Conservation (phyloP, 495 filamentous ascomycete genomes). For the Penicillium argentinense region DNA sequence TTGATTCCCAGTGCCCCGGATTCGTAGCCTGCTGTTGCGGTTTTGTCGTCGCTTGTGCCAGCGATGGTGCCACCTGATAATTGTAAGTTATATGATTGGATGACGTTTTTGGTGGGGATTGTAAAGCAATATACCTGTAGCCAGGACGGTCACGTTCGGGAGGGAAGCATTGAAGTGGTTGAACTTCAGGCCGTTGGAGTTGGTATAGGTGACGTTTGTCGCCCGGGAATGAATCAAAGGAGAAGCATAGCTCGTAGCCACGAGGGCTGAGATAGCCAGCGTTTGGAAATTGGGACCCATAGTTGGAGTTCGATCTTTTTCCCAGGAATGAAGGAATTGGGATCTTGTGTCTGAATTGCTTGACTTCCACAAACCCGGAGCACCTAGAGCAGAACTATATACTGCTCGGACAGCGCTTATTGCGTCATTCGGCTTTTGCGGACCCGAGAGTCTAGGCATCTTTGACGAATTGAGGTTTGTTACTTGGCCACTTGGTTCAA, state of each 20-base stretch:
- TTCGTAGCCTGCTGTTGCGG: conserved; percentile 48
- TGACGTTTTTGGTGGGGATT: no score
- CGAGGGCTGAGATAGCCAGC: conserved; percentile 23
- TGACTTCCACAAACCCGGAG: neutral
- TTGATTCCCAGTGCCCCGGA: conserved; percentile 43
- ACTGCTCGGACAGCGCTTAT: no score
- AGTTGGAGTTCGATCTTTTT: conserved; percentile 1
- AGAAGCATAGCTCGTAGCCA: conserved; percentile 25
- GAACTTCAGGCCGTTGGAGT: conserved; percentile 34
- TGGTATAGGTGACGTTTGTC: conserved; percentile 28
- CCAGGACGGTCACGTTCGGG: conserved; percentile 51
- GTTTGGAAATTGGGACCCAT: conserved; percentile 20
- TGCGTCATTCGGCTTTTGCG: neutral
- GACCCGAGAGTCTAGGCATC: conserved; percentile 11
- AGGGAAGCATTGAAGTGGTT: conserved; percentile 44
- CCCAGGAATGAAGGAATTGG: neutral
- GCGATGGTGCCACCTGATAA: conserved; percentile 47
- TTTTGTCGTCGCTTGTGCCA: conserved; percentile 38
- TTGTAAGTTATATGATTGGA: neutral
- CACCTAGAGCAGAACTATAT: neutral
- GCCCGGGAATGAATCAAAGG: conserved; percentile 25
- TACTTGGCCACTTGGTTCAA: no score
- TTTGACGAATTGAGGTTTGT: no score
- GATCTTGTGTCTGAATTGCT: neutral
- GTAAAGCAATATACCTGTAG: conserved; percentile 31